These are phyloP conservation scores for Lodderomyces jiufengensis DNA, from an alignment of 1,139 yeast genomes.

Conservation along the genomic window DNA sequence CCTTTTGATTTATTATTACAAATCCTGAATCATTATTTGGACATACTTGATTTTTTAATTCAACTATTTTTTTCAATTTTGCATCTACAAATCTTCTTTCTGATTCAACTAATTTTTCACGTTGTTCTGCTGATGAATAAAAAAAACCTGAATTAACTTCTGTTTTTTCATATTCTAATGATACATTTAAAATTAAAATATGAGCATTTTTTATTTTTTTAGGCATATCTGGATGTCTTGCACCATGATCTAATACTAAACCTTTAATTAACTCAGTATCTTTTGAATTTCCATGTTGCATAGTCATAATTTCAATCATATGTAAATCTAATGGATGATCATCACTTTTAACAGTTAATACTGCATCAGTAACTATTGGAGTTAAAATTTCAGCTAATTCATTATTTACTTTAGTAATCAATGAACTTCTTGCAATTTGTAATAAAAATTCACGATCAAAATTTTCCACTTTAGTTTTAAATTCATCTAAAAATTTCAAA, in stretches of 20 bases:
- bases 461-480: slow-evolving; percentile 41
- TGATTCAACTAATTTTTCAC: slow-evolving; percentile 90
- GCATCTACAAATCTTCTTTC: slow-evolving; percentile 96
- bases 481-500: slow-evolving; percentile 63
- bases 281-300: slow-evolving; percentile 88
- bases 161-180: slow-evolving; percentile 94
- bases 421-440: slow-evolving; percentile 88
- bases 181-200: slow-evolving; percentile 85
- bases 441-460: slow-evolving; percentile 83
- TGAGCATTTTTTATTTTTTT: slow-evolving; percentile 77
- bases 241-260: slow-evolving; percentile 95
- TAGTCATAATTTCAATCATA: slow-evolving; percentile 97
- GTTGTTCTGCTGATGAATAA: slow-evolving; percentile 92
- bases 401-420: slow-evolving; percentile 77
- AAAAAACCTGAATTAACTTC: slow-evolving; percentile 97
- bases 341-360: slow-evolving; percentile 63
- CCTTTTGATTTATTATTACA: slow-evolving; percentile 96
- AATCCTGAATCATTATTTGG: slow-evolving; percentile 67
- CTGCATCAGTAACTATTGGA: slow-evolving; percentile 97
- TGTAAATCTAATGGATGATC: slow-evolving; percentile 72
- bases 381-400: slow-evolving; percentile 78
- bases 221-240: slow-evolving; percentile 99
- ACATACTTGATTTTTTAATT: slow-evolving; percentile 88
- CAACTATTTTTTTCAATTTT: slow-evolving; percentile 85
- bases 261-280: slow-evolving; percentile 86